Conservation (phyloP, 1,284 basidiomycete species). For the Marasmius fiardii region DNA sequence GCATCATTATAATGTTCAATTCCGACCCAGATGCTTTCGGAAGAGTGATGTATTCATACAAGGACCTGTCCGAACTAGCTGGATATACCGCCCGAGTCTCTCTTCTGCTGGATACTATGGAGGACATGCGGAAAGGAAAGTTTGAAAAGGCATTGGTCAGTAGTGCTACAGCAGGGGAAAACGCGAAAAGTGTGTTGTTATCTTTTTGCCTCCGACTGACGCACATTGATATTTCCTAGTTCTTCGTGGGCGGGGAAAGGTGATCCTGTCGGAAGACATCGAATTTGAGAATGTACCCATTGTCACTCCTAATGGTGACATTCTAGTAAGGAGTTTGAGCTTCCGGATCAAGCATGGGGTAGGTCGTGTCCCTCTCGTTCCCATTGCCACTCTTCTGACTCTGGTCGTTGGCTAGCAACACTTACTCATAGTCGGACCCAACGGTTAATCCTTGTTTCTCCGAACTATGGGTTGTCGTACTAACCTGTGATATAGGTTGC, state of each 20-base stretch:
- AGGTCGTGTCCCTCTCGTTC: conserved; percentile 28
- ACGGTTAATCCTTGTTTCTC: conserved; percentile 47
- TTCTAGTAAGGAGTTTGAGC: conserved; percentile 80
- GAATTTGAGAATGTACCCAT: conserved; percentile 93
- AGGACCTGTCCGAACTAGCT: conserved; percentile 92
- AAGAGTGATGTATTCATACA: conserved; percentile 94
- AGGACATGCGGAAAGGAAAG: conserved; percentile 80
- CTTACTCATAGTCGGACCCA: conserved; percentile 88
- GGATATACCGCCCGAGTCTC: conserved; percentile 94
- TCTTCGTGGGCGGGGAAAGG: conserved; percentile 73
- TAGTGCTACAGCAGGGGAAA: conserved; percentile 74
- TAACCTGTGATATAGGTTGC: conserved; percentile 45
- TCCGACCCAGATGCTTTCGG: conserved; percentile 66
- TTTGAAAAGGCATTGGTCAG: conserved; percentile 89
- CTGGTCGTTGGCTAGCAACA: conserved; percentile 59
- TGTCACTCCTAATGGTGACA: conserved; percentile 94
- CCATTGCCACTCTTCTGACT: neutral
- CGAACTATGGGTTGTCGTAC: conserved; percentile 5
- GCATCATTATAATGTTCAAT: neutral
- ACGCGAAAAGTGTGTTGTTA: conserved; percentile 63
- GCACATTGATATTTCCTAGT: conserved; percentile 42
- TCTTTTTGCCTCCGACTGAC: neutral
- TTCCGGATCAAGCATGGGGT: conserved; percentile 92
- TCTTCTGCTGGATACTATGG: conserved; percentile 88
- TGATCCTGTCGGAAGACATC: conserved; percentile 86